phyloP scores from a whole-genome alignment of 768 basidiomycete genomes.

The Tylopilus rubrobrunneus region DNA sequence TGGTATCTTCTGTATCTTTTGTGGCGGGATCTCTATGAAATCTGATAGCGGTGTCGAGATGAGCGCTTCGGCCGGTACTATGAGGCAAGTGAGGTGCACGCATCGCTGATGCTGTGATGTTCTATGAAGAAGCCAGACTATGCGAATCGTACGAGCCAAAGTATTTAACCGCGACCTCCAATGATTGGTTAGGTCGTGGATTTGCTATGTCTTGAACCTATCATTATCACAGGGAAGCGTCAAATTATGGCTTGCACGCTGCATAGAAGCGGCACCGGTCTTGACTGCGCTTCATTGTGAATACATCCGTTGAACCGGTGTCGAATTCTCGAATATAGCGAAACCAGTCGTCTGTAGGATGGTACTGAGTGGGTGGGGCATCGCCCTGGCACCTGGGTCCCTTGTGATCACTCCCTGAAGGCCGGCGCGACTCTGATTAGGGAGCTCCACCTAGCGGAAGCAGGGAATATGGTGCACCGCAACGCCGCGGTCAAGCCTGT shows the following conservation, averaged over 20 bases:
- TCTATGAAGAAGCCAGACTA: conserved; percentile 1
- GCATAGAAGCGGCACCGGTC: conserved; percentile 23
- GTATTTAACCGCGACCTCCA: not conserved
- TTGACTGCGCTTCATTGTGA: conserved; percentile 7
- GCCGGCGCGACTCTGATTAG: not conserved
- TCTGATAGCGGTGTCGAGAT: conserved; percentile 11
- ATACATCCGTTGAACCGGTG: not conserved
- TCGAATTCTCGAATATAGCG: conserved; percentile 17
- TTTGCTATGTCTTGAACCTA: conserved; percentile 10
- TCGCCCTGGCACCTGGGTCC: not conserved
- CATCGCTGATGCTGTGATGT: conserved; percentile 12
- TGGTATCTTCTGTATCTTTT: not conserved
- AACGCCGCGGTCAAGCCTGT: conserved; percentile 4
- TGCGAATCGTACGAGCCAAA: conserved; percentile 16
- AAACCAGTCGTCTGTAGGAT: not conserved
- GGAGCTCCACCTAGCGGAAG: not conserved
- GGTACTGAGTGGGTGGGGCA: not conserved
- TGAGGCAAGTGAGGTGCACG: not conserved
- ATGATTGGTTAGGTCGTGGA: not conserved
- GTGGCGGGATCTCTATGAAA: not conserved
- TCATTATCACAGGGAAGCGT: conserved; percentile 6
- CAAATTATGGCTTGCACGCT: conserved; percentile 9
- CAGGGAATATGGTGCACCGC: conserved; percentile 1
- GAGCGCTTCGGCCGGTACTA: not conserved
- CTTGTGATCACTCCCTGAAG: not conserved